Conservation (phyloP, 2,329 filamentous ascomycete genomes). For the Cadophora sp. region DNA sequence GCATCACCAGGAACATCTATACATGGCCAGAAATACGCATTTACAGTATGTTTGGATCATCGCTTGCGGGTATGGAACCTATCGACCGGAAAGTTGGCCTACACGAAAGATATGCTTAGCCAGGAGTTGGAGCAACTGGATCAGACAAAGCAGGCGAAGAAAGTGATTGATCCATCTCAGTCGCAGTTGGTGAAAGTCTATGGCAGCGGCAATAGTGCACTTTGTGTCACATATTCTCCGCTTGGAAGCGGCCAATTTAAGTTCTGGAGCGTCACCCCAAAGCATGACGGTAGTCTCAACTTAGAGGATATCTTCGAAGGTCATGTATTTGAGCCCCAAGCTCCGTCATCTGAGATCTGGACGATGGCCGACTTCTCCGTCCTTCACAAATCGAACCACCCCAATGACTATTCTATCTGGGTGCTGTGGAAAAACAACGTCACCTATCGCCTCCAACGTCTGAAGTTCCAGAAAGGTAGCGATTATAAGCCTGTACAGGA, state of each 20-base stretch:
- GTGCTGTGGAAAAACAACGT: constrained; percentile 86
- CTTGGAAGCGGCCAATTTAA: constrained; percentile 91
- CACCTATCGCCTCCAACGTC: constrained; percentile 74
- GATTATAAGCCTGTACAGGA: constrained; percentile 27
- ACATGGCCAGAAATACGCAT: constrained; percentile 52
- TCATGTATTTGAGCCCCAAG: constrained; percentile 70
- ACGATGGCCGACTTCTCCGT: constrained; percentile 79
- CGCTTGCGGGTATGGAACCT: constrained; percentile 90
- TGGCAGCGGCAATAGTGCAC: constrained; percentile 58
- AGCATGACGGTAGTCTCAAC: constrained; percentile 63
- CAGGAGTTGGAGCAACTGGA: constrained; percentile 71
- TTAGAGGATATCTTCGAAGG: constrained; percentile 76
- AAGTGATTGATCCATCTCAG: constrained; percentile 80
- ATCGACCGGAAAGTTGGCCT: constrained; percentile 77
- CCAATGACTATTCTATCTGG: constrained; percentile 70
- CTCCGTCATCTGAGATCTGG: constrained; percentile 78
- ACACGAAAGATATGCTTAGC: constrained; percentile 79
- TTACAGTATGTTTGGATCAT: constrained; percentile 90
- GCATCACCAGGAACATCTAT: constrained; percentile 49
- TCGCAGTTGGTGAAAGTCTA: constrained; percentile 78
- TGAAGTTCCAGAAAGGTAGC: constrained; percentile 68
- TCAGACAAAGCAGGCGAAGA: constrained; percentile 63
- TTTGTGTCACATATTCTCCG: constrained; percentile 85
- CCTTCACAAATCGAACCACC: constrained; percentile 56
- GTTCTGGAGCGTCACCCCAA: constrained; percentile 80